phyloP scores from a whole-genome alignment of 306 rosid species.

The Mimosa pudica region DNA sequence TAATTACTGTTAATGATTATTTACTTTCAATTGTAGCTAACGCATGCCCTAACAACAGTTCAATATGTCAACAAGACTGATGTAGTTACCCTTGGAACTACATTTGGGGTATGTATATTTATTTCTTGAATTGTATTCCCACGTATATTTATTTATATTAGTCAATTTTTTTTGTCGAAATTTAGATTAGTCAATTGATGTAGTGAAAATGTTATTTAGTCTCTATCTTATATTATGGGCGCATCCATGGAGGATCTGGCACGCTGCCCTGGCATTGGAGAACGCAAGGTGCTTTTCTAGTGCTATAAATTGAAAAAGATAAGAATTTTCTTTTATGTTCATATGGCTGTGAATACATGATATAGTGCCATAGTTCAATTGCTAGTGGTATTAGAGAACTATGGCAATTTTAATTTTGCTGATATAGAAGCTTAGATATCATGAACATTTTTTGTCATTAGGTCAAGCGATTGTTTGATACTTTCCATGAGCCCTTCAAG shows the following conservation, averaged over 20 bases:
- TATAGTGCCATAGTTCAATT: slow-evolving; percentile 20
- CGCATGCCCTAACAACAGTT: slow-evolving; percentile 69
- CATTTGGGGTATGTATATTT: slow-evolving; percentile 78
- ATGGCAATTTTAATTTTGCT: background rate
- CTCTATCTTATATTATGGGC: slow-evolving; percentile 90
- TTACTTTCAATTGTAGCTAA: slow-evolving; percentile 57
- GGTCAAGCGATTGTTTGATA: slow-evolving; percentile 88
- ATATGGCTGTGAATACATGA: slow-evolving; percentile 22
- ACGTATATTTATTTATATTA: background rate
- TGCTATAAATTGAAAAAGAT: slow-evolving; percentile 26
- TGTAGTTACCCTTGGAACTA: slow-evolving; percentile 93
- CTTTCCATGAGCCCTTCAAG: slow-evolving; percentile 95
- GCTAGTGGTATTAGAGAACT: slow-evolving; percentile 12
- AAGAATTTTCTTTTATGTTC: slow-evolving; percentile 1
- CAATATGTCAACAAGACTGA: slow-evolving; percentile 95
- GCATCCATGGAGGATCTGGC: slow-evolving; percentile 99
- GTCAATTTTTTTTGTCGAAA: no score
- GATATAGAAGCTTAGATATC: slow-evolving; percentile 14
- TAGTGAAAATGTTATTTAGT: slow-evolving; percentile 50
- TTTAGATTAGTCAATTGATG: slow-evolving; percentile 21
- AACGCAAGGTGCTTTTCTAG: slow-evolving; percentile 75
- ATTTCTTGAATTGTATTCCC: background rate
- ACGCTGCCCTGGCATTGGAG: slow-evolving; percentile 99
- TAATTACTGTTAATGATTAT: background rate
- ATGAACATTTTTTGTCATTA: slow-evolving; percentile 36